These are phyloP conservation scores for Rhinocladiella mackenziei DNA, from an alignment of 2,329 filamentous ascomycete species.

Conservation along the genomic window DNA sequence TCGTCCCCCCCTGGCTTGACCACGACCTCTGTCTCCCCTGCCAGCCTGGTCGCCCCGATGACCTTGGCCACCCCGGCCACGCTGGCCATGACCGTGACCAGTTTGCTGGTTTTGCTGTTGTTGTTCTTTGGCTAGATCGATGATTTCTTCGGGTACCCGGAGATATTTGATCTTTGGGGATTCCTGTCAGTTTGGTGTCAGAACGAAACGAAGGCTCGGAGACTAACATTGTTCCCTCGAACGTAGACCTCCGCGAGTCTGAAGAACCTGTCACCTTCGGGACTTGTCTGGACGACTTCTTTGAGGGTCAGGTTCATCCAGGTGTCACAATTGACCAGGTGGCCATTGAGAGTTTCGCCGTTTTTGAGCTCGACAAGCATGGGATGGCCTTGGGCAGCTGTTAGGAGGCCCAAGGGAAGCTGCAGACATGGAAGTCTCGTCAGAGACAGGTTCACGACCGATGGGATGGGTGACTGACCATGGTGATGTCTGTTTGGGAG, in stretches of 20 bases:
- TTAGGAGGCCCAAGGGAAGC: conserved; percentile 75
- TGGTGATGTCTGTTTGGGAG: conserved; percentile 1
- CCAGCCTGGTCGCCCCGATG: conserved; percentile 36
- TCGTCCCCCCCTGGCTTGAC: conserved; percentile 39
- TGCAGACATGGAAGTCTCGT: conserved; percentile 31
- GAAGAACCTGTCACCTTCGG: conserved; percentile 91
- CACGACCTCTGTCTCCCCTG: conserved; percentile 38
- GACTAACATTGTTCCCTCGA: conserved; percentile 86
- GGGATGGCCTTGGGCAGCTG: conserved; percentile 92
- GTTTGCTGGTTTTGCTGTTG: conserved; percentile 54
- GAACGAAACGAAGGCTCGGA: not conserved
- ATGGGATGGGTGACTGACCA: not conserved
- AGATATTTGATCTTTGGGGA: conserved; percentile 92
- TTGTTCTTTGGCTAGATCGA: conserved; percentile 89
- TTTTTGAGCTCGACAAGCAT: conserved; percentile 98
- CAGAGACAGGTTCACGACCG: not conserved
- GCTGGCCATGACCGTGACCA: conserved; percentile 32
- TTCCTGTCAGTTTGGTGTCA: conserved; percentile 9
- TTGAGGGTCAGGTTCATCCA: conserved; percentile 99
- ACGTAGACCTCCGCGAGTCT: conserved; percentile 91
- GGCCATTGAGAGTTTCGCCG: conserved; percentile 94
- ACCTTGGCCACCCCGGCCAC: conserved; percentile 39
- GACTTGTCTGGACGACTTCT: conserved; percentile 93
- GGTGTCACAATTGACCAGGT: conserved; percentile 93
- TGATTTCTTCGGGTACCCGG: conserved; percentile 91